phyloP scores from a whole-genome alignment of 768 basidiomycete species.

The Boletus rufocinnamomeus region DNA sequence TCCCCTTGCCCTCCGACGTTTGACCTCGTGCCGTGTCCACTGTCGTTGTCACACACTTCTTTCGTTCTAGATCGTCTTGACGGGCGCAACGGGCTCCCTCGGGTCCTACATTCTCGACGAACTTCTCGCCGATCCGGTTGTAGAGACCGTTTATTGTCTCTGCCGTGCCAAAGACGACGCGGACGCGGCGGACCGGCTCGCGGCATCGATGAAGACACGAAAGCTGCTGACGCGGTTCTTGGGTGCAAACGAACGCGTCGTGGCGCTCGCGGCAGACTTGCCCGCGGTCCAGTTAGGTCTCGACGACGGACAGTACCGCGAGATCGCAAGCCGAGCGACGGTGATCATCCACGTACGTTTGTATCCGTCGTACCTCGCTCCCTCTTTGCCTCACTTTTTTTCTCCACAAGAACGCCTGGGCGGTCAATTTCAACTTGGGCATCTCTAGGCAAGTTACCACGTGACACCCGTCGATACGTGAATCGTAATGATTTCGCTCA shows the following conservation, averaged over 20 bases:
- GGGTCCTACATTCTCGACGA: constrained; percentile 55
- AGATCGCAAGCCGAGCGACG: constrained; percentile 39
- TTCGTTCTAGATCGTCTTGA: constrained; percentile 38
- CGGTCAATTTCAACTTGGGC: constrained; percentile 54
- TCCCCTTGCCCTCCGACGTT: too few relatives aligned
- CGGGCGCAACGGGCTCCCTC: constrained; percentile 55
- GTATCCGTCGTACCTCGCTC: too few relatives aligned
- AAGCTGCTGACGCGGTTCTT: constrained; percentile 27
- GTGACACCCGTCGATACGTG: neutral
- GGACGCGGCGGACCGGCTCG: constrained; percentile 44
- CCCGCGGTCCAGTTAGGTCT: constrained; percentile 46
- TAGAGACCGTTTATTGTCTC: constrained; percentile 49
- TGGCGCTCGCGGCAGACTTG: constrained; percentile 46
- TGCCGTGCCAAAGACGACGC: constrained; percentile 49
- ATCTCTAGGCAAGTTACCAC: constrained; percentile 23
- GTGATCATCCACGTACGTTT: constrained; percentile 46
- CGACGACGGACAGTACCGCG: constrained; percentile 36
- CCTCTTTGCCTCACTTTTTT: neutral
- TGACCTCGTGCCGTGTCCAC: neutral
- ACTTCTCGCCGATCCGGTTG: constrained; percentile 38
- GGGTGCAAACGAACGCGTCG: constrained; percentile 31
- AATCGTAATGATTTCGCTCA: too few relatives aligned
- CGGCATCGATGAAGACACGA: constrained; percentile 43
- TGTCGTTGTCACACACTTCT: neutral
- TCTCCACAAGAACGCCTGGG: constrained; percentile 50